Conservation (phyloP, 2,329 filamentous ascomycete species). For the Hypoxylon sp. region DNA sequence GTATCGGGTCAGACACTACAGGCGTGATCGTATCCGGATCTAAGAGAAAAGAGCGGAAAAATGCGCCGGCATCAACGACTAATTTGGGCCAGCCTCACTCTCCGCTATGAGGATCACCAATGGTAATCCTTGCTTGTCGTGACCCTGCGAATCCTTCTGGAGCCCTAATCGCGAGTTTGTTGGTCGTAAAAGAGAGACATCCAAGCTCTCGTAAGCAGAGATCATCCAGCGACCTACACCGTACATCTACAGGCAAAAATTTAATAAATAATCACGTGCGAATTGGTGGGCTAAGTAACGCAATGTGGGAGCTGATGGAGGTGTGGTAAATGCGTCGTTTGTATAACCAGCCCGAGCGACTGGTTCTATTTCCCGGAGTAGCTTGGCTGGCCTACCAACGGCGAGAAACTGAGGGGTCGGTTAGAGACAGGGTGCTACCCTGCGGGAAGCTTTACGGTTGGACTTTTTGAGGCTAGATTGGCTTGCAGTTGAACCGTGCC, state of each 20-base stretch:
- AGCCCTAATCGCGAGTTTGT: constrained; percentile 15
- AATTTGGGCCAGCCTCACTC: constrained; percentile 36
- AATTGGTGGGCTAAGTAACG: constrained; percentile 23
- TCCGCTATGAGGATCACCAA: constrained; percentile 30
- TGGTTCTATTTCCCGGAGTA: constrained; percentile 35
- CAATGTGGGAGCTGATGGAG: too few species aligned
- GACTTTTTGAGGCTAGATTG: constrained; percentile 34
- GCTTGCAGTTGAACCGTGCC: constrained; percentile 30
- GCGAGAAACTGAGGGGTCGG: constrained; percentile 32
- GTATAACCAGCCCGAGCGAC: constrained; percentile 36
- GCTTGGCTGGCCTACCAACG: constrained; percentile 32
- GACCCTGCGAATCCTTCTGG: constrained; percentile 24
- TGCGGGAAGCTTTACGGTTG: constrained; percentile 28
- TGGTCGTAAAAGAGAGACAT: constrained; percentile 12
- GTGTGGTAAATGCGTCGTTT: constrained; percentile 1
- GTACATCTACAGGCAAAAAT: constrained; percentile 8
- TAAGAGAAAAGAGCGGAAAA: constrained; percentile 31
- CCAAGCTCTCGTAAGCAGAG: constrained; percentile 15
- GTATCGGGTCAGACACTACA: constrained; percentile 45
- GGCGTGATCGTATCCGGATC: constrained; percentile 41
- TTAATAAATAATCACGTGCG: constrained; percentile 30
- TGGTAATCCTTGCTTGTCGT: constrained; percentile 28
- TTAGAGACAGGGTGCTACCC: constrained; percentile 34
- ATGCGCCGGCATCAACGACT: constrained; percentile 26
- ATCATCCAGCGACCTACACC: constrained; percentile 14